These are phyloP conservation scores for Betula pendula DNA, from an alignment of 306 rosid genomes.

Conservation along the genomic window DNA sequence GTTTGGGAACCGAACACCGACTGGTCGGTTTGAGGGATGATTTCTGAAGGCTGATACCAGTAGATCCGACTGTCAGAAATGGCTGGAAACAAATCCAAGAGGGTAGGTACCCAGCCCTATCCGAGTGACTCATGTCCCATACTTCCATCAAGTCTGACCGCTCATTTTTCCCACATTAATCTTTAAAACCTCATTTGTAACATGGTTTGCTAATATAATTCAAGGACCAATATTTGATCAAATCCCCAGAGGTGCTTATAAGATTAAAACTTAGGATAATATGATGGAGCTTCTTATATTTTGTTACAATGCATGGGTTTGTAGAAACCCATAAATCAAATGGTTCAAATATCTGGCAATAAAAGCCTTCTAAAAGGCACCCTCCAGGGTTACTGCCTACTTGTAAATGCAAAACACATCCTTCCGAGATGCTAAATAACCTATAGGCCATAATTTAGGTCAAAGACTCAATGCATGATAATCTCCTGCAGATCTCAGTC, in stretches of 20 bases:
- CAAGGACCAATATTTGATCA: not conserved
- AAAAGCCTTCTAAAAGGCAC: not conserved
- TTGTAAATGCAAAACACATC: slow-evolving; percentile 10
- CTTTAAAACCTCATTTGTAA: not conserved
- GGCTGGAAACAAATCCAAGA: not conserved
- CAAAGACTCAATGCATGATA: not conserved
- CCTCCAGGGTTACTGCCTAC: not conserved
- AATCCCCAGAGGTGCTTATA: not conserved
- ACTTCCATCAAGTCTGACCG: not conserved
- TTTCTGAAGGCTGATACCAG: no score
- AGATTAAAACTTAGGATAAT: not conserved
- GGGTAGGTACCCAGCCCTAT: not conserved
- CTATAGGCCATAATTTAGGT: not conserved
- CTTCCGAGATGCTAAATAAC: not conserved
- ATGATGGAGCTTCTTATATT: not conserved
- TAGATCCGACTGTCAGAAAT: no score
- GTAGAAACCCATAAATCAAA: not conserved
- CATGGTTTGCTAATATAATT: not conserved
- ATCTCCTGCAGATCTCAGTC: not conserved
- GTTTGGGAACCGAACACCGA: no score
- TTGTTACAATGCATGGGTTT: not conserved
- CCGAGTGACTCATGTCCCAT: not conserved
- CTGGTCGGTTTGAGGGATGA: no score
- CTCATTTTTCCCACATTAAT: not conserved
- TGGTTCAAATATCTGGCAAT: not conserved